A percentile compares a stretch with the other conserved stretches of the same genome.
Conservation (phyloP, 139 green algal genomes). For the Helicosporidium sp. region DNA sequence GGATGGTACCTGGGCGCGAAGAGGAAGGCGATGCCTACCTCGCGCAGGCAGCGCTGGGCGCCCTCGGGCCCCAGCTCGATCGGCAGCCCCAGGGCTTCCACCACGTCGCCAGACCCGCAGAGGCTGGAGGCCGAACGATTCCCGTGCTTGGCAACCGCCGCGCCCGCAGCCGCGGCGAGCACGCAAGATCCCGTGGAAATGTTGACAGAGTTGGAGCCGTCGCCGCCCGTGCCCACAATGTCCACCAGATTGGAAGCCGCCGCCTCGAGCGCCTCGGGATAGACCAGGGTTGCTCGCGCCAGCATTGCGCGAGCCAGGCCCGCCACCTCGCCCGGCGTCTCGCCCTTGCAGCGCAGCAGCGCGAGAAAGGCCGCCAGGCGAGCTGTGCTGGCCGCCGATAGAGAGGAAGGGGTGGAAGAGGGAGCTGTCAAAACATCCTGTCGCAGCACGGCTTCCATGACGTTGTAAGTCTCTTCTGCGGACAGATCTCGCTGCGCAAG, state of each 20-base stretch:
- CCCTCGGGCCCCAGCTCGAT: slow-evolving; percentile 75
- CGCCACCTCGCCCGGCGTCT: slow-evolving; percentile 82
- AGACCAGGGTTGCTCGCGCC: not conserved
- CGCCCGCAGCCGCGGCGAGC: slow-evolving; percentile 80
- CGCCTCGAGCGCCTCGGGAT: slow-evolving; percentile 9
- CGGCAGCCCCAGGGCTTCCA: slow-evolving; percentile 70
- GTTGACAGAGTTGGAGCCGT: slow-evolving; percentile 94
- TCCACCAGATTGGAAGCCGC: slow-evolving; percentile 74
- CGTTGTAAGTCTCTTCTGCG: too few species aligned
- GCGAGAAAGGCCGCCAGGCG: too few species aligned
- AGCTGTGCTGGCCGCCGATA: not conserved
- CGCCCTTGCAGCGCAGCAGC: too few species aligned
- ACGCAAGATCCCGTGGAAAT: slow-evolving; percentile 90
- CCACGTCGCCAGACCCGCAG: slow-evolving; percentile 84
- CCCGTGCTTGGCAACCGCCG: slow-evolving; percentile 91
- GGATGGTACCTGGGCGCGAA: slow-evolving; percentile 73
- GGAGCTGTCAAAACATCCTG: too few species aligned
- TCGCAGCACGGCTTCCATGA: too few species aligned
- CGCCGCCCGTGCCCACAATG: slow-evolving; percentile 95
- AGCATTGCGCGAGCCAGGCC: slow-evolving; percentile 75
- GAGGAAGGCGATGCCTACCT: slow-evolving; percentile 90
- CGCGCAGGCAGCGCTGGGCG: slow-evolving; percentile 55
- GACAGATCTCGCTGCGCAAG: too few species aligned
- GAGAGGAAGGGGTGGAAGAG: not conserved
- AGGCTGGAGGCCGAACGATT: slow-evolving; percentile 78